Base-by-base conservation (phyloP, 2,329 filamentous ascomycete genomes). In the Nakataea oryzae region DNA sequence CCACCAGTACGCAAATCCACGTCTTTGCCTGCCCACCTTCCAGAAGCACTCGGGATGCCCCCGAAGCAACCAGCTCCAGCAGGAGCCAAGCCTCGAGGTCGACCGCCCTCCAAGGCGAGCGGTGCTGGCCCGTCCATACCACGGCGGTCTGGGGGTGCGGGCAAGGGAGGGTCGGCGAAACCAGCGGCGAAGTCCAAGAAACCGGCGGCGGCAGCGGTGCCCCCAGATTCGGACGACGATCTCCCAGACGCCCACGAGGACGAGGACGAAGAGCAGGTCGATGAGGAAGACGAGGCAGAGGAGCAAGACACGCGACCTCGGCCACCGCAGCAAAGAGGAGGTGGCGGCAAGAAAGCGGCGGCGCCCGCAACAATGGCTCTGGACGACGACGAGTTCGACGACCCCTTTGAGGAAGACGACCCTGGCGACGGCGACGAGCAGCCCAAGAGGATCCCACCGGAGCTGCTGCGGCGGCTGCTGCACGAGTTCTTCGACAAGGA, bases 401-500 rank as follows among this genome's bases (percentile, higher is more conserved):
- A 66, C 27, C 12, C 17, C 21, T 34, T 29, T 5, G 65, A 66
- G 0, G 67, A 68, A 0, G 66, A 65, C 8, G 63, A 65, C 3
- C 66, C 62, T 3, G 65, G 62, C n/a, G 66, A 73, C 2, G 75
- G 74, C 3, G 72, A 75, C 14, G 71, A 73, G 55, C 57, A 62
- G 32, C 76, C 77, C 65, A 75, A 76, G 59, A 74, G 81, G 1
- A 89, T 97, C 30, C 90, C 92, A 0, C 79, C 83, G 3, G 86
- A 90, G 56, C 79, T 97, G 0, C 75, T 97, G 54, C 88, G 89
- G 12, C 83, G 86, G 47, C 76, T 97, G 3, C 78, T 97, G 41
- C 88, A 96, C 71, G 86, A 93, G 68, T 86, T 89, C 71, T 96
- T 97, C 70, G 80, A 88, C 67, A 81, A 82, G 64, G 83, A 88